Percentiles rank a stretch among this genome's conserved stretches.
Conservation (phyloP, 2,329 filamentous ascomycete species). For the Talaromyces rugulosus region DNA sequence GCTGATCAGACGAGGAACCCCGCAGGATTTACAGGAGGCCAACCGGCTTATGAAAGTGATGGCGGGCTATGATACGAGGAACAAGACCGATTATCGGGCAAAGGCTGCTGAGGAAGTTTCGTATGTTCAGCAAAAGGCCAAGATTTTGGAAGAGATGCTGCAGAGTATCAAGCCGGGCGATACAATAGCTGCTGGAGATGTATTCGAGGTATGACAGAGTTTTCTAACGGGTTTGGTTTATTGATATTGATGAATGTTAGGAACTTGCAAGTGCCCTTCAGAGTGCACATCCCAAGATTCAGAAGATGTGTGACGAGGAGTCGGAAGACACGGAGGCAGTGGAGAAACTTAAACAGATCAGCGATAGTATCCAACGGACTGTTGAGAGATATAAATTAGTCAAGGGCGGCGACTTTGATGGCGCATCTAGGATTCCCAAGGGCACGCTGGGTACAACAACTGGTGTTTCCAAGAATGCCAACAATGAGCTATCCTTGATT, state of each 20-base stretch:
- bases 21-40: slow-evolving; percentile 91
- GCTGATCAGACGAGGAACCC: slow-evolving; percentile 84
- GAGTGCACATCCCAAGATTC: slow-evolving; percentile 96
- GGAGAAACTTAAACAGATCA: slow-evolving; percentile 91
- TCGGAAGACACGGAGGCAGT: slow-evolving; percentile 96
- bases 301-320: slow-evolving; percentile 99
- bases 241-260: slow-evolving; percentile 34
- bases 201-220: slow-evolving; percentile 55
- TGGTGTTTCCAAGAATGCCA: slow-evolving; percentile 60
- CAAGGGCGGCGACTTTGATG: slow-evolving; percentile 90
- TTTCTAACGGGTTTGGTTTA: background rate
- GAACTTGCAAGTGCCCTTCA: slow-evolving; percentile 85
- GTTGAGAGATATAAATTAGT: slow-evolving; percentile 93
- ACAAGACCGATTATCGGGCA: slow-evolving; percentile 95
- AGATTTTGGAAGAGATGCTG: slow-evolving; percentile 85
- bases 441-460: slow-evolving; percentile 69
- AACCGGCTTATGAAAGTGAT: slow-evolving; percentile 99
- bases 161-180: slow-evolving; percentile 80
- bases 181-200: slow-evolving; percentile 65
- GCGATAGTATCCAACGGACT: slow-evolving; percentile 96
- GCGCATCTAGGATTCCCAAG: slow-evolving; percentile 74
- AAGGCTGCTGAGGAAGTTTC: slow-evolving; percentile 94
- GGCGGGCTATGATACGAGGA: slow-evolving; percentile 92
- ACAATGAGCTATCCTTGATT: slow-evolving; percentile 85
- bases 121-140: slow-evolving; percentile 94